phyloP scores from a whole-genome alignment of 352 stramenopile genomes.

The Globisporangium cederbergense region DNA sequence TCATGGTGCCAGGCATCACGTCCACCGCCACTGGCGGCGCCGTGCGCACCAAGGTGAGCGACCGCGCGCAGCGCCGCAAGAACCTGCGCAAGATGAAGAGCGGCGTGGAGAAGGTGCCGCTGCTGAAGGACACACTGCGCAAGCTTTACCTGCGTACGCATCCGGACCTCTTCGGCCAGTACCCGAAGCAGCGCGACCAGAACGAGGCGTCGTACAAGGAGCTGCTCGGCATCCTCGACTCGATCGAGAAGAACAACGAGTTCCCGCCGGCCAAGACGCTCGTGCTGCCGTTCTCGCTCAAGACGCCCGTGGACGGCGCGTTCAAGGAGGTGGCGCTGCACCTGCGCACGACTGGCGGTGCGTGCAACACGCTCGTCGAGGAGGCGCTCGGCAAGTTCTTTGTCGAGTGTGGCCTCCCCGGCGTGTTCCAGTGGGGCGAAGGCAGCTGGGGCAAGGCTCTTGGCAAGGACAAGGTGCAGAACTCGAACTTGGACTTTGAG shows the following conservation, averaged over 20 bases:
- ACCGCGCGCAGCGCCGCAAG: conserved; percentile 64
- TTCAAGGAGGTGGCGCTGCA: conserved; percentile 68
- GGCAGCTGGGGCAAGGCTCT: conserved; percentile 70
- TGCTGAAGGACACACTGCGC: conserved; percentile 73
- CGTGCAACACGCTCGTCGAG: conserved; percentile 78
- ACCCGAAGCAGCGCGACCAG: conserved; percentile 53
- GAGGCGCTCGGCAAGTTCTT: conserved; percentile 72
- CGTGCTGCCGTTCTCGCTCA: conserved; percentile 65
- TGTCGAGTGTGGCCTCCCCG: conserved; percentile 53
- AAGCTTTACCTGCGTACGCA: conserved; percentile 83
- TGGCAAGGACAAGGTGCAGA: conserved; percentile 52
- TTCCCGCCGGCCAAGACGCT: conserved; percentile 72
- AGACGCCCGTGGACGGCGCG: conserved; percentile 58
- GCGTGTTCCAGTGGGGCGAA: conserved; percentile 67
- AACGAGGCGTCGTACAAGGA: conserved; percentile 83
- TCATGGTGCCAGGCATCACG: conserved; percentile 17
- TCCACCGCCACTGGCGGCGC: conserved; percentile 12
- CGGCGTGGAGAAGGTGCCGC: conserved; percentile 48
- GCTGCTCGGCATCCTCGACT: conserved; percentile 74
- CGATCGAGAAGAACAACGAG: conserved; percentile 77
- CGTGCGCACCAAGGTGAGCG: conserved; percentile 69
- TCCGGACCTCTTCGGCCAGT: conserved; percentile 72
- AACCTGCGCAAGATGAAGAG: conserved; percentile 80
- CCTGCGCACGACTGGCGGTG: conserved; percentile 64
- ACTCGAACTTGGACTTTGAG: conserved; percentile 65